Base-by-base conservation (phyloP, 768 basidiomycete species). In the Boletellus emodensis region DNA sequence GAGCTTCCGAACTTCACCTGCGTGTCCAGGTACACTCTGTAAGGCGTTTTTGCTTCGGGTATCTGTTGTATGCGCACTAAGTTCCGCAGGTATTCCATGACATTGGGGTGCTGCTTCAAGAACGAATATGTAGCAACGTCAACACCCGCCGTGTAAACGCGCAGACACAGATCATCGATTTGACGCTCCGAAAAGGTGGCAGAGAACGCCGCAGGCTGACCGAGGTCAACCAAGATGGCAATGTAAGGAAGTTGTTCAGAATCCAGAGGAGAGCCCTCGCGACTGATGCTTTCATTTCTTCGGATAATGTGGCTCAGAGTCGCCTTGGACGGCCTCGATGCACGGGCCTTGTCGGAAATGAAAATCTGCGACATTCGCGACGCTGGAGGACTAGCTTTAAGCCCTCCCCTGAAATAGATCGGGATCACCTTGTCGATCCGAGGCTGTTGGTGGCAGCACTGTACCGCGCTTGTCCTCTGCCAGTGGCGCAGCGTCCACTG, bases 381-480 rank as follows among this genome's bases (percentile, higher is more conserved):
- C 20, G 20, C 20, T 18, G 40, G 42, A 10, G 5, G 6, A 5
- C 14, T 2, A 15, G 20, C 20, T 20, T 20, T 6, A n/a, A n/a
- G n/a, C n/a, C n/a, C n/a, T n/a, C n/a, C 51, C 6, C 59, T 48
- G 45, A 53, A 59, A 40, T 52, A 49, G 3, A 61, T 54, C 1
- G 54, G 51, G 10, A 51, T 53, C 8, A 57, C 42, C 32, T 63
- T 49, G 40, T 58, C 47, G 22, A 61, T 32, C 5, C 8, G 22
- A 4, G 44, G 54, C 32, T 54, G 62, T 17, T 36, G 39, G 15
- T 47, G 51, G 32, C 44, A 48, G 24, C 60, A 56, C n/a, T 59
- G 62, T 13, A 56, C 44, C 7, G 37, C 61, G 15, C 53, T 49
- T 10, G 62, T 61, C 22, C 53, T 43, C 22, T 55, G 52, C 48